Evolutionary conservation across 225 moss, liverwort and hornwort species (phyloP).

Genomic region (Pseudisothecium myosuroides): DNA sequence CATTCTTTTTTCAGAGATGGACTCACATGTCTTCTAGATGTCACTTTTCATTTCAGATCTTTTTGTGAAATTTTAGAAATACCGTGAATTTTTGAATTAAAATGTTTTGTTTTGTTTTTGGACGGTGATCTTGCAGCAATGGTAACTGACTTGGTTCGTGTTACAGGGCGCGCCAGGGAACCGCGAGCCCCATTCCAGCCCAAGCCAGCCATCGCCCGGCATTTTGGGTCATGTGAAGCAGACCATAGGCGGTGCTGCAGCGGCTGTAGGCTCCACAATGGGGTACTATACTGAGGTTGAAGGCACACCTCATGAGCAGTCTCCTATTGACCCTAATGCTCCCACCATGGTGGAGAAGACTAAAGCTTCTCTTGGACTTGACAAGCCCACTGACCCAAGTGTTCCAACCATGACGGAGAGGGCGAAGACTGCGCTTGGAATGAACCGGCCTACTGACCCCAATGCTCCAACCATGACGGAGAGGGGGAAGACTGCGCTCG

Average conservation of each 20-base stretch:
- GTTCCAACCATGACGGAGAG: neutral
- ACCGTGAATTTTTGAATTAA: neutral
- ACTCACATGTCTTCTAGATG: too few species aligned
- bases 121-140: neutral
- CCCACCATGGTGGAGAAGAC: constrained; percentile 1
- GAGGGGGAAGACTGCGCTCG: neutral
- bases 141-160: neutral
- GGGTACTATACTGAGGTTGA: constrained; percentile 24
- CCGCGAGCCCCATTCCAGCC: neutral
- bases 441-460: neutral
- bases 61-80: neutral
- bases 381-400: neutral
- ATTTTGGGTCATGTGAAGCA: constrained; percentile 11
- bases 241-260: constrained; percentile 7
- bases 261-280: constrained; percentile 13
- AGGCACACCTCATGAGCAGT: neutral
- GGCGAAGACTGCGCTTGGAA: neutral
- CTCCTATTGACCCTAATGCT: neutral
- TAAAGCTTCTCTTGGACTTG: neutral
- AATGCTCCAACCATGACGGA: neutral
- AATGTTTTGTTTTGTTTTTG: neutral
- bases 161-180: neutral
- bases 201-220: neutral
- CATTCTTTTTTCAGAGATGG: neutral
- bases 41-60: neutral